Percentiles rank a stretch among this genome's conserved stretches.
These are phyloP conservation scores for Clonostachys sp. DNA, from an alignment of 2,329 filamentous ascomycete genomes.

Conservation along the genomic window DNA sequence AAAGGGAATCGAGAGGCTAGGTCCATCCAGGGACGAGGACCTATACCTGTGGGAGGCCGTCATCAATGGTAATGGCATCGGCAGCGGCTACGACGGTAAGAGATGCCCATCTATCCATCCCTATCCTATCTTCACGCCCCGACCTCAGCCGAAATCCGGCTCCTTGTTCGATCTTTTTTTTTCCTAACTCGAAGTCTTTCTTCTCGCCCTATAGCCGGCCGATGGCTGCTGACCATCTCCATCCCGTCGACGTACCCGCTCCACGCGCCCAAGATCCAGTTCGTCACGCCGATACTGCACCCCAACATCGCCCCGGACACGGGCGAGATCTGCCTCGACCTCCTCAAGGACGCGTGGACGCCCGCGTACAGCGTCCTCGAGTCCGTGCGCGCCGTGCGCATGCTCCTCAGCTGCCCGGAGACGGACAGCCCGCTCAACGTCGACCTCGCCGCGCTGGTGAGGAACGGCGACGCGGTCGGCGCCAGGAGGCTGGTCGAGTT, in stretches of 20 bases:
- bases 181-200: neutral
- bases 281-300: constrained; percentile 81
- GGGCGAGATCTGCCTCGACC: constrained; percentile 91
- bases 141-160: too few species aligned
- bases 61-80: constrained; percentile 52
- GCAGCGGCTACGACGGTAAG: constrained; percentile 51
- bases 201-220: constrained; percentile 46
- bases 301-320: constrained; percentile 68
- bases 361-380: constrained; percentile 78
- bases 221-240: constrained; percentile 76
- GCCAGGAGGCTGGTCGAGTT: constrained; percentile 68
- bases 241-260: constrained; percentile 78
- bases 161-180: too few species aligned
- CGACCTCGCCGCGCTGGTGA: constrained; percentile 67
- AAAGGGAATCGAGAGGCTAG: constrained; percentile 54
- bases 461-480: constrained; percentile 63
- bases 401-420: constrained; percentile 61
- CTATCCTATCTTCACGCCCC: too few species aligned
- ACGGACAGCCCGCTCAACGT: constrained; percentile 75
- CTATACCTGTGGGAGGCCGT: constrained; percentile 56
- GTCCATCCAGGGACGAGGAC: constrained; percentile 46
- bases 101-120: too few species aligned
- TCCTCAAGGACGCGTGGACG: constrained; percentile 76
- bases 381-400: constrained; percentile 67
- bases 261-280: constrained; percentile 70